Conservation (phyloP, 257 asterid species). For the Nyctanthes arbortristis region DNA sequence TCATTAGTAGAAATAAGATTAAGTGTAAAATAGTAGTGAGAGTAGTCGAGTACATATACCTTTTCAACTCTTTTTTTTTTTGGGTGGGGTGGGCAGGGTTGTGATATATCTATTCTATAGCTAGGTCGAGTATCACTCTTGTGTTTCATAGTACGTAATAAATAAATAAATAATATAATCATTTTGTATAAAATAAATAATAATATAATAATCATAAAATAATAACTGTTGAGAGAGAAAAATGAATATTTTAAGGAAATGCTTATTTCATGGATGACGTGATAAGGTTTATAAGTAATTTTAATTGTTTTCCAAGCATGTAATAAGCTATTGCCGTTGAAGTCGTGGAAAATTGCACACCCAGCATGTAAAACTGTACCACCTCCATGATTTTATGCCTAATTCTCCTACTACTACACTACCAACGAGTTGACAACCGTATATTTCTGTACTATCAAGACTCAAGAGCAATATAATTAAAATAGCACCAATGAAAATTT, state of each 20-base stretch:
- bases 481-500: neutral
- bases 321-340: neutral
- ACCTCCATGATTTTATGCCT: neutral
- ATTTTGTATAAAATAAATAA: neutral
- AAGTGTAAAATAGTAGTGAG: too few relatives aligned
- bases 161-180: too few relatives aligned
- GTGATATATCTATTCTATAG: too few relatives aligned
- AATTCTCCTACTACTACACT: neutral
- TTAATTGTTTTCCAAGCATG: neutral
- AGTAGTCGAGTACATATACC: too few relatives aligned
- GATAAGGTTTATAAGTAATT: neutral
- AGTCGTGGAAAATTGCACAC: conserved; percentile 16
- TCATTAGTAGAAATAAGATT: too few relatives aligned
- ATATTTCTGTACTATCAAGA: conserved; percentile 33
- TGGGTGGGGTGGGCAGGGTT: too few relatives aligned
- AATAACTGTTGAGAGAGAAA: neutral
- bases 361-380: neutral
- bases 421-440: conserved; percentile 22
- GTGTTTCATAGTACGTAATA: neutral
- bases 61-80: too few relatives aligned
- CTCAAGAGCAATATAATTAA: conserved; percentile 11
- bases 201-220: neutral
- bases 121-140: too few relatives aligned
- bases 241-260: neutral
- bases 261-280: conserved; percentile 17